Evolutionary conservation across 345 rosid species (phyloP), one percentile per base, ranked within the genome.

Genomic region (Fremontodendron californicum): DNA sequence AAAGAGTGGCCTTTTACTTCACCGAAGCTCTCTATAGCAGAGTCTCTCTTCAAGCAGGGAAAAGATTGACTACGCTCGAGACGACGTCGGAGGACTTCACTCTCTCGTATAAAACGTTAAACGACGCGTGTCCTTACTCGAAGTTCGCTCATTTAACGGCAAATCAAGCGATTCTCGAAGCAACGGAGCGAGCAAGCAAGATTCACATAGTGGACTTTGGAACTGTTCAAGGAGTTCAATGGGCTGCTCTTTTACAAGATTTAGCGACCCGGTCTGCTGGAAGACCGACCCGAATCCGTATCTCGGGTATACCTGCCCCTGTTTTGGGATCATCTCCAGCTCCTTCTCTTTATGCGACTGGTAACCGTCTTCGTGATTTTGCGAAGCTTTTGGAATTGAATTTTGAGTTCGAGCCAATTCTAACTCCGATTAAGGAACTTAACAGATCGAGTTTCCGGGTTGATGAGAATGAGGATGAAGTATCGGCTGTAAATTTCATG

Each of bases 141-240:
- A 94, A 92, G 64, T 94, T 94, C 71, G 94, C 98, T 77, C 97
- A 94, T 80, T 73, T 94, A 54, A 94, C 98, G 0, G 98, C 98
- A 25, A 92, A 94, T 68, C 98, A 94, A 73, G 94, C 98, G 58
- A 94, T 94, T 40, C 93, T 94, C 0, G 98, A 94, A 83, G 96
- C 98, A 25, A 90, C 96, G 0, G 93, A 89, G 75, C 57, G 42
- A 37, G 89, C 92, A 1, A 74, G 81, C 76, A 90, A 87, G 86
- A 92, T 94, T 79, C 98, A 94, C 84, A 89, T 94, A 70, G 90
- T 94, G 37, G 98, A 94, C 85, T 94, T 92, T 46, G 98, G 98
- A 33, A 88, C 91, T 46, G 91, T 90, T 80, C 97, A 94, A 78
- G 98, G 98, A 9, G 86, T 94, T 76, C 98, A 94, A 74, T 94